Base-by-base conservation (phyloP, 352 stramenopile species). In the Globisporangium spiculum region DNA sequence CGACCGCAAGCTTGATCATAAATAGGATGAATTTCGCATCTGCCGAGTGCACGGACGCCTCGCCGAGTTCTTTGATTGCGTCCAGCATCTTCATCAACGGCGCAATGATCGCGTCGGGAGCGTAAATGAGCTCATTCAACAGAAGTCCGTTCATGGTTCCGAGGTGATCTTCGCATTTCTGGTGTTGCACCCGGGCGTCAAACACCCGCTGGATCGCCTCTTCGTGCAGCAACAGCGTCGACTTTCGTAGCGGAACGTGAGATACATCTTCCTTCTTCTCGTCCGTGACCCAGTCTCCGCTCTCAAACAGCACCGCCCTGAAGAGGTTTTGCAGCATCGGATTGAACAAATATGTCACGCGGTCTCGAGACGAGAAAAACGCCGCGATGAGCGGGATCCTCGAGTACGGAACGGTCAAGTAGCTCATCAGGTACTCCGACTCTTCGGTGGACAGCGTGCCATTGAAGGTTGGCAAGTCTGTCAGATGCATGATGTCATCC, bases 371-470 rank as follows among this genome's bases (percentile, higher is more conserved):
- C 7, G 97, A 90, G 66, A 99, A 99, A 68, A 99, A 99, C 54
- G 98, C 94, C 9, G 98, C 75, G 34, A 99, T 89, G 5, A 99
- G 85, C 38, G 98, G 98, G 70, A 99, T 99, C 24, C 97, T 77
- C 34, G 98, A 93, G 71, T 99, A 99, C 34, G 98, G 98, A 9
- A 98, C 98, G 5, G 98, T 99, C 63, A 99, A 87, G 75, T 99
- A 99, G 72, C 98, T 97, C 66, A 99, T 91, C 63, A 99, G 92
- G 12, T 98, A 96, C 78, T 99, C 97, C 0, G 94, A 97, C 71
- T 99, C 97, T 63, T 98, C 94, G 24, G 94, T 88, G 14, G 91
- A 97, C n/a, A 99, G 79, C 26, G 97, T 97, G 54, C 96, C 89
- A 55, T 97, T 93, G 75, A 99, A 99, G 0, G 96, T 98, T 5